Percentiles rank a stretch among this genome's conserved stretches.
Evolutionary conservation across 2,329 filamentous ascomycete genomes (phyloP).

Genomic region (Colletotrichum theobromicola): DNA sequence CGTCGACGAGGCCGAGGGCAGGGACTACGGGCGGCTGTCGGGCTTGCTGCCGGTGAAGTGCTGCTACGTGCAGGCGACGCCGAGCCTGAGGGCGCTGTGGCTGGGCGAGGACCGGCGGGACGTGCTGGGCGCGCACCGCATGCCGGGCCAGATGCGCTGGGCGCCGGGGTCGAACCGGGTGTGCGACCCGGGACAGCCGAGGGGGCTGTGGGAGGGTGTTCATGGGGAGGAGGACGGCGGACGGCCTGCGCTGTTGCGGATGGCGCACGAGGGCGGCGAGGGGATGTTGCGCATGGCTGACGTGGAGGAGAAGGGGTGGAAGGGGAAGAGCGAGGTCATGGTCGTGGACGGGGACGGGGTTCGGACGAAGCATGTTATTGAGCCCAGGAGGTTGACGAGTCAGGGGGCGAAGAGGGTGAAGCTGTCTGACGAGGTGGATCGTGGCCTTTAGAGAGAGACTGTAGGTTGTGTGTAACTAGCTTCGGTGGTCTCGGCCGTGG

Average conservation of each 20-base stretch:
- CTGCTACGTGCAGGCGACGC: constrained; percentile 46
- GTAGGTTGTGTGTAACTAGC: neutral
- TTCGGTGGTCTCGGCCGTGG: neutral
- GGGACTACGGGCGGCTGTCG: constrained; percentile 36
- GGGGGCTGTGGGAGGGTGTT: neutral
- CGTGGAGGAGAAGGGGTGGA: constrained; percentile 12
- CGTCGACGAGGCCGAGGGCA: constrained; percentile 13
- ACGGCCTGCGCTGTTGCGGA: constrained; percentile 4
- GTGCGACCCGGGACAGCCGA: constrained; percentile 8
- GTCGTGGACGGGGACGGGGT: neutral
- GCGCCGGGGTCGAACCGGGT: constrained; percentile 14
- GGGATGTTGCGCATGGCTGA: neutral
- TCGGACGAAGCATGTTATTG: constrained; percentile 2
- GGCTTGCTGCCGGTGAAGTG: constrained; percentile 47
- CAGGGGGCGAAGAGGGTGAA: neutral
- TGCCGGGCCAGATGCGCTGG: constrained; percentile 40
- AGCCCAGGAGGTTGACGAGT: neutral
- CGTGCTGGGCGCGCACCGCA: constrained; percentile 43
- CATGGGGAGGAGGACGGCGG: neutral
- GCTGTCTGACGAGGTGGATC: neutral
- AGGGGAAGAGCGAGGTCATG: constrained; percentile 13
- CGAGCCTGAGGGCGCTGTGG: constrained; percentile 39
- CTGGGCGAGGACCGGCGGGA: constrained; percentile 48
- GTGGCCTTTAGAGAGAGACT: too few species aligned
- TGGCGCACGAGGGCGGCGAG: constrained; percentile 2